Evolutionary conservation across 805 yeast species (phyloP), one percentile per base, ranked within the genome.

Genomic region (Teunomyces stri): DNA sequence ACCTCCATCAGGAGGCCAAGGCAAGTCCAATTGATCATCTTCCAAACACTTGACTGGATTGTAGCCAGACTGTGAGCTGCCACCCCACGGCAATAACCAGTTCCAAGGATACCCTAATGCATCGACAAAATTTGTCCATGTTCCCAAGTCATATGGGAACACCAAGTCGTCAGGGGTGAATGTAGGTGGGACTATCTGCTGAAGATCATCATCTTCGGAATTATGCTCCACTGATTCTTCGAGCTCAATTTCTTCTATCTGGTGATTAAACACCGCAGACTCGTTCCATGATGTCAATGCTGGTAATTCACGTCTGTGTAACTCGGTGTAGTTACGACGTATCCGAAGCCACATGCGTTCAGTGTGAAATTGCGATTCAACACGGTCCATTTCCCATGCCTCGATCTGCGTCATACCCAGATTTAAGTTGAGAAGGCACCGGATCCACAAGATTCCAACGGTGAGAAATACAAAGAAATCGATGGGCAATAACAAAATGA

Each of bases 1-100:
- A 0, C 83, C 83, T 5, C 89, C 90, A 66, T 89, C 96, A 1
- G 96, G 96, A 1, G 99, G 99, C 96, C 97, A 92, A 2, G 96
- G 94, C 34, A 85, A 68, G 1, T 80, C 78, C 44, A 85, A 65
- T 50, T 86, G 78, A 55, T 84, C 87, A 20, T 72, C 79, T 43
- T 70, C 76, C 13, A 76, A 60, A 29, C 71, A 54, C 40, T 77
- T 82, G 5, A 64, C 65, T 51, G 82, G 90, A 1, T 58, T 58
- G 43, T 78, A 58, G 0, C 97, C 97, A 53, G 1, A 82, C 83
- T 34, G 42, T 11, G 33, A n/a, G 9, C 52, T 46, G 2, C 57
- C 60, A 1, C 86, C 83, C 81, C 84, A 87, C 0, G 96, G 96
- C 51, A 81, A 66, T 0, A 82, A 34, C 95, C 96, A 89, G 5